These are phyloP conservation scores for Nannizzia gypsea DNA, from an alignment of 2,329 filamentous ascomycete genomes.

Conservation along the genomic window DNA sequence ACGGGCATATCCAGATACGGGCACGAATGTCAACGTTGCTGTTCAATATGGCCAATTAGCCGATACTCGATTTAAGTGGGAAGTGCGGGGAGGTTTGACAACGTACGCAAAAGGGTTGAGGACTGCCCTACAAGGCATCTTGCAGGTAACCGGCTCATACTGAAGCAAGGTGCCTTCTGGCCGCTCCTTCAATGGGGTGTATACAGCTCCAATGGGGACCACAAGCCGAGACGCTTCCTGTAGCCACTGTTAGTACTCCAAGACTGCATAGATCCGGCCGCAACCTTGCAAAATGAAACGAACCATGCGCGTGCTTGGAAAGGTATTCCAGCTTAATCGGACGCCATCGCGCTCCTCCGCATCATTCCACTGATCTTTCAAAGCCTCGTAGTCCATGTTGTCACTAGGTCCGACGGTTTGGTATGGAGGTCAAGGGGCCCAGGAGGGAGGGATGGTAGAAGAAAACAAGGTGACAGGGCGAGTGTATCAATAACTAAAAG, in stretches of 20 bases:
- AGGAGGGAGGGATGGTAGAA: background rate
- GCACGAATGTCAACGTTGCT: conserved; percentile 56
- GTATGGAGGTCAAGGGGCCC: conserved; percentile 4
- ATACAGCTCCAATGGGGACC: conserved; percentile 89
- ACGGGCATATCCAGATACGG: conserved; percentile 57
- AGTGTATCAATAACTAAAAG: conserved; percentile 4
- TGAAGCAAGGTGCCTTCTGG: conserved; percentile 68
- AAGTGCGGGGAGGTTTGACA: background rate
- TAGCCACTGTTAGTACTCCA: background rate
- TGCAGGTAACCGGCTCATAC: conserved; percentile 95
- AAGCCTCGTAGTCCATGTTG: conserved; percentile 76
- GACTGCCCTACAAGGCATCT: conserved; percentile 86
- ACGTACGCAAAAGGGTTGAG: conserved; percentile 91
- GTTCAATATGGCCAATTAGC: background rate
- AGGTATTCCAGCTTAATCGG: conserved; percentile 95
- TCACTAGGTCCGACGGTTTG: conserved; percentile 9
- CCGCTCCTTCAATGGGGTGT: conserved; percentile 93
- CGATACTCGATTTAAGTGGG: background rate
- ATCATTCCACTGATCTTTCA: conserved; percentile 94
- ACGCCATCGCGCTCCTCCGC: conserved; percentile 94
- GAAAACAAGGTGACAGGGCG: background rate
- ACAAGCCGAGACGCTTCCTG: conserved; percentile 90
- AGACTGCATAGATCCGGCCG: background rate
- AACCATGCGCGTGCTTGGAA: conserved; percentile 95
- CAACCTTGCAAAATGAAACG: conserved; percentile 20